These are phyloP conservation scores for Coelastrella sp. DNA, from an alignment of 139 green algal species.

Conservation along the genomic window DNA sequence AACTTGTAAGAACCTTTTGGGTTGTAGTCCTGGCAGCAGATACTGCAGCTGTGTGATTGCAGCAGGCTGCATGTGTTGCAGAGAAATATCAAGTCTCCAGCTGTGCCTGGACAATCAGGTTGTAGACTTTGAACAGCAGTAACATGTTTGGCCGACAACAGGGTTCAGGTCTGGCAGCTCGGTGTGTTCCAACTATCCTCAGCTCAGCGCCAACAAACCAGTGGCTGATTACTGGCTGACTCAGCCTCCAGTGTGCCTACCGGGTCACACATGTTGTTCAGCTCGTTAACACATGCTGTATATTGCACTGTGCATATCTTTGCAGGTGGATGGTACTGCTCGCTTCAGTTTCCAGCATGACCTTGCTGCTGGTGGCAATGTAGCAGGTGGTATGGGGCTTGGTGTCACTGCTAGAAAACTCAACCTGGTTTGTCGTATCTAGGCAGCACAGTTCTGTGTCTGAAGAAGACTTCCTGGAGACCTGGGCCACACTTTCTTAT, in stretches of 20 bases:
- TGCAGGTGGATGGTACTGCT: conserved; percentile 25
- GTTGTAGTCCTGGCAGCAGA: too few species aligned
- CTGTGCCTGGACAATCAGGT: too few species aligned
- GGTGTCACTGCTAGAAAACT: conserved; percentile 14
- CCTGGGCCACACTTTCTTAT: too few species aligned
- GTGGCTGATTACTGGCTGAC: too few species aligned
- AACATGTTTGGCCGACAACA: neutral
- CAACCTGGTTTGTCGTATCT: conserved; percentile 23
- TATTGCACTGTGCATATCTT: neutral
- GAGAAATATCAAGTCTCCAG: too few species aligned
- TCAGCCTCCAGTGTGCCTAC: neutral
- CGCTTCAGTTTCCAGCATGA: conserved; percentile 15
- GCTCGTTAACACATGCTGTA: neutral
- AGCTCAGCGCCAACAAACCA: too few species aligned
- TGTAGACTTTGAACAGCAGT: too few species aligned
- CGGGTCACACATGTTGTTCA: neutral
- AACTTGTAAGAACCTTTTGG: too few species aligned
- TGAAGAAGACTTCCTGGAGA: neutral
- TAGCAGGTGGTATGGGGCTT: neutral
- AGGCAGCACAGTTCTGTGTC: neutral
- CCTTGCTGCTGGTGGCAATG: neutral
- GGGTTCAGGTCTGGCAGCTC: neutral
- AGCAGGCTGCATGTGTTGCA: neutral
- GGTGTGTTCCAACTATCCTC: too few species aligned
- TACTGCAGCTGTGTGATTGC: neutral